These are phyloP conservation scores for Hericium alpestre DNA, from an alignment of 768 basidiomycete species.

Conservation along the genomic window DNA sequence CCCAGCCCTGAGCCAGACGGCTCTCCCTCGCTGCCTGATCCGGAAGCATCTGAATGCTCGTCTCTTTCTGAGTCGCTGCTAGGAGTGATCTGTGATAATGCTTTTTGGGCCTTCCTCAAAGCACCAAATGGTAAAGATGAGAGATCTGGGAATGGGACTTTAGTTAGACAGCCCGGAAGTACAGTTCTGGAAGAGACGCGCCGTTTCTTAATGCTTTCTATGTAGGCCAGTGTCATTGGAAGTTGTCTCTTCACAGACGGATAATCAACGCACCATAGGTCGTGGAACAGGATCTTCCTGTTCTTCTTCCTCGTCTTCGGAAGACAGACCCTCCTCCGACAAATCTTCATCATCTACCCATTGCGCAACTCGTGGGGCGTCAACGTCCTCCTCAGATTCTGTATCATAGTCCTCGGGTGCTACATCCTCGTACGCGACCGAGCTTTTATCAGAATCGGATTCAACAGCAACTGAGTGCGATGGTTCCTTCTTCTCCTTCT, in stretches of 20 bases:
- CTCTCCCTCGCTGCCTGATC: slow-evolving; percentile 1
- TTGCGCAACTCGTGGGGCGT: not conserved
- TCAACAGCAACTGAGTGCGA: no score
- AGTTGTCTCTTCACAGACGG: not conserved
- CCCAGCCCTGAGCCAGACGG: not conserved
- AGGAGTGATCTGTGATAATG: not conserved
- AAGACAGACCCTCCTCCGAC: not conserved
- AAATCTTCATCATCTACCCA: slow-evolving; percentile 1
- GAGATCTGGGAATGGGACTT: not conserved
- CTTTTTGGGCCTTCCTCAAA: slow-evolving; percentile 9
- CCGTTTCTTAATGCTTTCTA: not conserved
- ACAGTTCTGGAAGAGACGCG: not conserved
- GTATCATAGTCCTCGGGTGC: not conserved
- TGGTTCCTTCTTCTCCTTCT: no score
- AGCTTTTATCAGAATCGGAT: no score
- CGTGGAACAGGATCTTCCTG: not conserved
- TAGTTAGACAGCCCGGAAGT: not conserved
- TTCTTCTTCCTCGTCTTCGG: not conserved
- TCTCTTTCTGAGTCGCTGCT: slow-evolving; percentile 6
- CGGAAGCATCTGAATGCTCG: slow-evolving; percentile 1
- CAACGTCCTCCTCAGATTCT: not conserved
- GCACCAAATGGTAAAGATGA: slow-evolving; percentile 9
- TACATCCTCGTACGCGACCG: slow-evolving; percentile 15
- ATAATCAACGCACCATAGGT: not conserved
- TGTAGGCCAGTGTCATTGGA: not conserved